phyloP scores from a whole-genome alignment of 805 yeast species.

The Candida gorgasii region DNA sequence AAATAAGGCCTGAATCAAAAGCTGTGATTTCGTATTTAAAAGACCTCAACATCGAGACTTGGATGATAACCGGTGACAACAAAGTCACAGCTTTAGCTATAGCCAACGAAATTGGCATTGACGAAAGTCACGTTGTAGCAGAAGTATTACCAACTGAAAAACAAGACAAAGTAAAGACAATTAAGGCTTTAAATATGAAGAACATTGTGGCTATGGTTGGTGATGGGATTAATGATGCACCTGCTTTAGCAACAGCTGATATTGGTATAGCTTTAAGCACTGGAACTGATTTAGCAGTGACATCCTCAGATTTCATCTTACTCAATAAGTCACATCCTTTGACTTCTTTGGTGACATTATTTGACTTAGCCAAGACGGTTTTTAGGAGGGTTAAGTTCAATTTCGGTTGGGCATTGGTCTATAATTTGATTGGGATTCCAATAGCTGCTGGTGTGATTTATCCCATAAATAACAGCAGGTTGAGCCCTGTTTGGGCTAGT shows the following conservation, averaged over 20 bases:
- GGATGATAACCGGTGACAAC: slow-evolving; percentile 82
- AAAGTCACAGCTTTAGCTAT: slow-evolving; percentile 65
- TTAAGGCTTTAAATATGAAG: slow-evolving; percentile 40
- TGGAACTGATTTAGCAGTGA: slow-evolving; percentile 74
- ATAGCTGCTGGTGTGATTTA: slow-evolving; percentile 69
- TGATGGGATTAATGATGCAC: slow-evolving; percentile 84
- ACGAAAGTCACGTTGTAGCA: slow-evolving; percentile 52
- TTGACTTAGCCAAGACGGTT: slow-evolving; percentile 52
- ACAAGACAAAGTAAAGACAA: slow-evolving; percentile 56
- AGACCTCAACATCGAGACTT: slow-evolving; percentile 53
- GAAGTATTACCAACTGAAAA: slow-evolving; percentile 76
- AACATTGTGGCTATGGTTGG: slow-evolving; percentile 73
- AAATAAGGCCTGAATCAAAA: slow-evolving; percentile 57
- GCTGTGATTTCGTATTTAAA: slow-evolving; percentile 42
- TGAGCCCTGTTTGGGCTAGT: slow-evolving; percentile 67
- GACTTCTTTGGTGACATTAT: slow-evolving; percentile 52
- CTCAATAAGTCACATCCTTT: slow-evolving; percentile 54
- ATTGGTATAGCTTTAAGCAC: slow-evolving; percentile 76
- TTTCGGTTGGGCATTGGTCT: slow-evolving; percentile 60
- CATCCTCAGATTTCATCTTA: slow-evolving; percentile 72
- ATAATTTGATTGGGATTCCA: slow-evolving; percentile 59
- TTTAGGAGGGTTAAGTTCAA: slow-evolving; percentile 56
- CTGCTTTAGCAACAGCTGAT: slow-evolving; percentile 73
- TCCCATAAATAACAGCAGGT: slow-evolving; percentile 53
- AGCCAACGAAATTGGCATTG: slow-evolving; percentile 62